Evolutionary conservation across 164 flowering plant genomes (phyloP).

Genomic region (Cinnamomum micranthum): DNA sequence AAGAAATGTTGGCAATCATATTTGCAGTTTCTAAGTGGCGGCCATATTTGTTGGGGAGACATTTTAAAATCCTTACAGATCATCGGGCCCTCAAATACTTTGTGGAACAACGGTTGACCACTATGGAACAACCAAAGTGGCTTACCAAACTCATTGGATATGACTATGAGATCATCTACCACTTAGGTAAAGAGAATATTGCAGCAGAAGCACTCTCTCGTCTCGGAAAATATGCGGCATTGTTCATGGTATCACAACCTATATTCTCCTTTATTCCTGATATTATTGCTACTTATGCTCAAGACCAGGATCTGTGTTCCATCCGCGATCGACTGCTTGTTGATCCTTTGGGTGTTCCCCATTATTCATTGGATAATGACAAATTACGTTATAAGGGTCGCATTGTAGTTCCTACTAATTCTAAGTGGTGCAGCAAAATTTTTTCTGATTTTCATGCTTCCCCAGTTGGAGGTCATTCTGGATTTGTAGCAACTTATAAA

Average conservation of each 20-base stretch:
- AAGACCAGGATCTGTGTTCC: neutral
- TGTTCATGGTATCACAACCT: neutral
- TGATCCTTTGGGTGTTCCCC: neutral
- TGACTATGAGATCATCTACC: neutral
- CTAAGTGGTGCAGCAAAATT: neutral
- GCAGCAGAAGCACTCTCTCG: neutral
- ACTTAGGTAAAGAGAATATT: neutral
- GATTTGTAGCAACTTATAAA: neutral
- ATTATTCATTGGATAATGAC: neutral
- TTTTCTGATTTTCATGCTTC: neutral
- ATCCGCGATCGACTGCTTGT: neutral
- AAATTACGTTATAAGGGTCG: neutral
- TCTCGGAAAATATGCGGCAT: neutral
- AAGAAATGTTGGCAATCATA: neutral
- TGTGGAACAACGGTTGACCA: neutral
- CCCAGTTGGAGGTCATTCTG: neutral
- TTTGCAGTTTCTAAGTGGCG: constrained; percentile 2
- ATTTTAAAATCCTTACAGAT: neutral
- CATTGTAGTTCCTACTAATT: neutral
- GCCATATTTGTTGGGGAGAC: neutral
- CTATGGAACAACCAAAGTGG: neutral
- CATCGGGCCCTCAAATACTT: neutral
- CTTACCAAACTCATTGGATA: neutral
- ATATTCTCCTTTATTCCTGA: neutral
- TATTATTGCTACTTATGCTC: neutral